A percentile compares a stretch with the other conserved stretches of the same genome.
Evolutionary conservation across 371 early-diverging fungal genomes (phyloP).

Genomic region (Zopfochytrium polystomum): DNA sequence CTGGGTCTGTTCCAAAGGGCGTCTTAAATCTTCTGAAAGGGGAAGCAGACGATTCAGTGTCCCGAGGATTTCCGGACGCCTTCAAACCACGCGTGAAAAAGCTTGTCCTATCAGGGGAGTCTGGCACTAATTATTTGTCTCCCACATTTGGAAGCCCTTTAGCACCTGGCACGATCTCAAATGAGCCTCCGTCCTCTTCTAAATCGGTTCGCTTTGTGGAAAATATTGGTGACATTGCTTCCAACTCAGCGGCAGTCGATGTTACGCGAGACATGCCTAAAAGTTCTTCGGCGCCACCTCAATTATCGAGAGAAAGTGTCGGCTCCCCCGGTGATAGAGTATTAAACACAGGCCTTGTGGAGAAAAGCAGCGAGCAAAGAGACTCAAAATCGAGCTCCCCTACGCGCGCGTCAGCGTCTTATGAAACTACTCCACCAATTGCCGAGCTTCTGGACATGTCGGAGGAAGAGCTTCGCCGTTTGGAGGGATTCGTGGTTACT

Average conservation of each 20-base stretch:
- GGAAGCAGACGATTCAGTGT: slow-evolving; percentile 9
- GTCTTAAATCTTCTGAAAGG: slow-evolving; percentile 26
- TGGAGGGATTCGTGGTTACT: slow-evolving; percentile 73
- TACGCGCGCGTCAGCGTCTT: slow-evolving; percentile 35
- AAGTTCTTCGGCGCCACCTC: not conserved
- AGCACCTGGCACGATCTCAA: not conserved
- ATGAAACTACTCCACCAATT: slow-evolving; percentile 65
- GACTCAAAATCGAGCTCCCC: not conserved
- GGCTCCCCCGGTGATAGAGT: not conserved
- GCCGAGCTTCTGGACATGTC: slow-evolving; percentile 56
- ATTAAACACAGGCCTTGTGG: not conserved
- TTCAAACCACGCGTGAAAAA: slow-evolving; percentile 33
- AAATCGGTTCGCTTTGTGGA: slow-evolving; percentile 23
- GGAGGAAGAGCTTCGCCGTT: slow-evolving; percentile 65
- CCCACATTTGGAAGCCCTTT: not conserved
- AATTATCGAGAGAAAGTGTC: not conserved
- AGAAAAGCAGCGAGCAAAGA: not conserved
- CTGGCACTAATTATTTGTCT: not conserved
- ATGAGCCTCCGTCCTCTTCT: no score
- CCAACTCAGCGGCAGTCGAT: slow-evolving; percentile 6
- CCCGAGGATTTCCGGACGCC: slow-evolving; percentile 12
- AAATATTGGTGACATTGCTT: no score
- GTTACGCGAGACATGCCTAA: slow-evolving; percentile 2
- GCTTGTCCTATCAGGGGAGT: slow-evolving; percentile 20
- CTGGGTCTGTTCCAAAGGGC: slow-evolving; percentile 11